phyloP scores from a whole-genome alignment of 352 stramenopile genomes.

The Globisporangium splendens region DNA sequence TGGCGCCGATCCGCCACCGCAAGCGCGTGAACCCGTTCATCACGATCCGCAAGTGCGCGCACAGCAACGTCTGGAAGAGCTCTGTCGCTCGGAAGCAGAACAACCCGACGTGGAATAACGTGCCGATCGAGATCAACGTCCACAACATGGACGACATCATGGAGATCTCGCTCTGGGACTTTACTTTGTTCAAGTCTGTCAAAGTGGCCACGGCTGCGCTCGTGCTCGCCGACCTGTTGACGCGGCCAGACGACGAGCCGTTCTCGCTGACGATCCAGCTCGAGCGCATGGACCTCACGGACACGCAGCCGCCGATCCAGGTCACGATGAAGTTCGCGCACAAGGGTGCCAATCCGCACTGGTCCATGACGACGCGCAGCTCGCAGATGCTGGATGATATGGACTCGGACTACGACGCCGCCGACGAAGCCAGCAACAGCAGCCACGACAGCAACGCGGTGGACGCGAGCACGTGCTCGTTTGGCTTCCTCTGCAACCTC shows the following conservation, averaged over 20 bases:
- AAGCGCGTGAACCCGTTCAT: slow-evolving; percentile 61
- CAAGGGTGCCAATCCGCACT: background rate
- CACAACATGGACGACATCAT: slow-evolving; percentile 31
- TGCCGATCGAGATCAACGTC: slow-evolving; percentile 35
- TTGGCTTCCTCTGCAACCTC: slow-evolving; percentile 6
- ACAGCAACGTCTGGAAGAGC: slow-evolving; percentile 41
- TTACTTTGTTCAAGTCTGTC: slow-evolving; percentile 54
- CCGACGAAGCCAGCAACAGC: background rate
- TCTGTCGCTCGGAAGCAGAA: slow-evolving; percentile 33
- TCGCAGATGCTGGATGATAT: background rate
- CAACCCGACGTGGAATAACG: slow-evolving; percentile 39
- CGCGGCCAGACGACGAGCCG: slow-evolving; percentile 20
- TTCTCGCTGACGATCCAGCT: slow-evolving; percentile 49
- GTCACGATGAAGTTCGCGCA: slow-evolving; percentile 21
- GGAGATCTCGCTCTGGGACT: slow-evolving; percentile 68
- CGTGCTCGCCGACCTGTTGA: slow-evolving; percentile 38
- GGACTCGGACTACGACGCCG: background rate
- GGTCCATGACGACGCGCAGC: background rate
- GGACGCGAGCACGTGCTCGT: background rate
- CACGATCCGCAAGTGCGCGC: slow-evolving; percentile 28
- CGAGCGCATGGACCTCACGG: slow-evolving; percentile 36
- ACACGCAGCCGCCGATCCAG: slow-evolving; percentile 24
- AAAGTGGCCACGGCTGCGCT: slow-evolving; percentile 51
- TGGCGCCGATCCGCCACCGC: slow-evolving; percentile 48
- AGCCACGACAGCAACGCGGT: background rate